These are phyloP conservation scores for Colletotrichum echinochloae DNA, from an alignment of 2,329 filamentous ascomycete species.

Conservation along the genomic window DNA sequence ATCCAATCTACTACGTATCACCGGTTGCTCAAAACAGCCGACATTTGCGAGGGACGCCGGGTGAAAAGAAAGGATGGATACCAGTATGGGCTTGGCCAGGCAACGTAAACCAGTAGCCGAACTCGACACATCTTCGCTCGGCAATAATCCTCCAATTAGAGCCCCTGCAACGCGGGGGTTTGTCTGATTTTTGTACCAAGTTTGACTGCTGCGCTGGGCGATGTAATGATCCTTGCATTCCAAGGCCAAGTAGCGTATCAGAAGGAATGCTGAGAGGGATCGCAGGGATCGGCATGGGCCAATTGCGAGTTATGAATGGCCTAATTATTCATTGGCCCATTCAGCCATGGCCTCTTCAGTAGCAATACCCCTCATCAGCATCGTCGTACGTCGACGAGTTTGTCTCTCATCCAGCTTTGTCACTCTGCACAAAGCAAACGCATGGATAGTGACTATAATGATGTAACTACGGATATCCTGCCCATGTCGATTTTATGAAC, in stretches of 20 bases:
- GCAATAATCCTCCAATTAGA: conserved; percentile 18
- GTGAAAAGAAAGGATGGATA: conserved; percentile 6
- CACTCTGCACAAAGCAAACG: too few species aligned
- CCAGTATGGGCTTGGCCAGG: conserved; percentile 1
- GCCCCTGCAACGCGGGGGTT: conserved; percentile 14
- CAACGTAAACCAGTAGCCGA: not conserved
- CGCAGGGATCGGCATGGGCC: conserved; percentile 22
- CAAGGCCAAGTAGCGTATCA: conserved; percentile 1
- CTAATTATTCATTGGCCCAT: conserved; percentile 9
- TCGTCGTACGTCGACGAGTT: not conserved
- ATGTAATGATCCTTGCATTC: conserved; percentile 27
- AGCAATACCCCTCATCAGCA: not conserved
- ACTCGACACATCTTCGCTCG: not conserved
- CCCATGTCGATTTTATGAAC: not conserved
- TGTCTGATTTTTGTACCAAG: conserved; percentile 3
- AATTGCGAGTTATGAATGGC: conserved; percentile 21
- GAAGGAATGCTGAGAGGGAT: conserved; percentile 28
- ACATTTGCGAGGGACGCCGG: conserved; percentile 14
- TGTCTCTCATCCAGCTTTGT: not conserved
- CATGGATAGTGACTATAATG: too few species aligned
- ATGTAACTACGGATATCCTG: not conserved
- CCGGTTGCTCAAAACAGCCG: conserved; percentile 6
- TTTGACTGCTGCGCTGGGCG: conserved; percentile 10
- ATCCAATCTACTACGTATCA: conserved; percentile 15
- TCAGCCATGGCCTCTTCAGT: conserved; percentile 15